Evolutionary conservation across 208 protist species (phyloP), one percentile per base, ranked within the genome.

Genomic region (Porcisia deanei): DNA sequence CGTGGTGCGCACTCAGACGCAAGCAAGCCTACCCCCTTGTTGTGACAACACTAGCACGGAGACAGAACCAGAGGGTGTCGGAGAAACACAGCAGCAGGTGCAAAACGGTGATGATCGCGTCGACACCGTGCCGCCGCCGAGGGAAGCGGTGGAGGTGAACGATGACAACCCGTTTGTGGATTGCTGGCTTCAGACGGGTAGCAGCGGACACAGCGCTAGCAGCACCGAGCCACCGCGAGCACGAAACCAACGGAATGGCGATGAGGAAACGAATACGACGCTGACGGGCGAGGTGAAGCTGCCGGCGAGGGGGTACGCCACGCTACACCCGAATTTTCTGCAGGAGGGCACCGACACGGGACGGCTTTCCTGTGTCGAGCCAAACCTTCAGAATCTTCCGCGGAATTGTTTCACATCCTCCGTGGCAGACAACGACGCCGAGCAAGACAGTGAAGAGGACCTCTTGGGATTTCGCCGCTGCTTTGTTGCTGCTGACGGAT

Each of bases 271-370:
- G 52, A 77, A 58, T 57, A n/a, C 64, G 47, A 81, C 58, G 6
- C 55, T 53, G 34, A 10, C 57, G 4, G 71, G 65, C 49, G 77
- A 71, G 41, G 47, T 71, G 14, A 75, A 47, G n/a, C 77, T 80
- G 58, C 80, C 80, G 3, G 49, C 39, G 25, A 79, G 61, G 47
- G 76, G 69, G n/a, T 87, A 82, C 57, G 84, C 76, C 16, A 77
- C 67, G 22, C 61, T 96, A 45, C 85, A 96, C 71, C 80, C 92
- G 0, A 95, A 94, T 73, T 98, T 97, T 78, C 73, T 96, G 20
- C 92, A 97, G 69, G 88, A 94, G 61, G 89, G 92, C 49, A 98
- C 95, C 10, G 94, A 97, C 70, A 98, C 95, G 14, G 95, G 95
- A 22, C 88, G 95, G 12, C 83, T 98, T 20, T 96, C 92, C 25